Base-by-base conservation (phyloP, 179 eudicot genomes). In the Corrigiola litoralis region DNA sequence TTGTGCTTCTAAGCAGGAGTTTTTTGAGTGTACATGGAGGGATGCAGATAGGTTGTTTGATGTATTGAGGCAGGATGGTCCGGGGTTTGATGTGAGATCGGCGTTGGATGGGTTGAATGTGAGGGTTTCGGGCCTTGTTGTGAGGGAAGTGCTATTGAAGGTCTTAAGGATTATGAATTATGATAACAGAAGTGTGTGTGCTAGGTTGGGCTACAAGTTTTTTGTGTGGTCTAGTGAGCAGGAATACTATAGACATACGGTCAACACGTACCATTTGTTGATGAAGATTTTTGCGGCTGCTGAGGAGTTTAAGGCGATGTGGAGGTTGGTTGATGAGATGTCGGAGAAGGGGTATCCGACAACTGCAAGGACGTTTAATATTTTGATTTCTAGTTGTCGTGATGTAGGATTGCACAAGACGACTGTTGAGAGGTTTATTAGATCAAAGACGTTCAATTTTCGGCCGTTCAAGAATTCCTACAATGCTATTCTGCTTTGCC, bases 281-380 rank as follows among this genome's bases (percentile, higher is more conserved):
- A 82, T 92, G 89, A 79, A 87, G 63, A 85, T 92, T 13, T 80
- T 92, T 73, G 92, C 86, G 1, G 79, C 80, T 31, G 69, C 94
- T 25, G 91, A 84, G 48, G 96, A 92, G 66, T 83, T 75, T 61
- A 82, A 79, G 75, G 95, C 96, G 37, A 85, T 89, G 96, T 86
- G 91, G 89, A 80, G 88, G 47, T 79, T 92, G 71, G 81, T 84
- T 27, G 92, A 89, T 74, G 96, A 92, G 74, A 92, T 92, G 98
- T 81, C 65, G 1, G 91, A 85, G 53, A 85, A 84, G 65, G 95
- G 96, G 51, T 83, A 73, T 65, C 89, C 88, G 1, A 64, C 75
- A 6, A 89, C 98, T 37, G 94, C 98, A 5, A 75, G 98, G 16
- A 89, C 96, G 0, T 84, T 89, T 59, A 85, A 89, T 63, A 83